Evolutionary conservation across 768 basidiomycete genomes (phyloP).

Genomic region (Pleurotus eryngii): DNA sequence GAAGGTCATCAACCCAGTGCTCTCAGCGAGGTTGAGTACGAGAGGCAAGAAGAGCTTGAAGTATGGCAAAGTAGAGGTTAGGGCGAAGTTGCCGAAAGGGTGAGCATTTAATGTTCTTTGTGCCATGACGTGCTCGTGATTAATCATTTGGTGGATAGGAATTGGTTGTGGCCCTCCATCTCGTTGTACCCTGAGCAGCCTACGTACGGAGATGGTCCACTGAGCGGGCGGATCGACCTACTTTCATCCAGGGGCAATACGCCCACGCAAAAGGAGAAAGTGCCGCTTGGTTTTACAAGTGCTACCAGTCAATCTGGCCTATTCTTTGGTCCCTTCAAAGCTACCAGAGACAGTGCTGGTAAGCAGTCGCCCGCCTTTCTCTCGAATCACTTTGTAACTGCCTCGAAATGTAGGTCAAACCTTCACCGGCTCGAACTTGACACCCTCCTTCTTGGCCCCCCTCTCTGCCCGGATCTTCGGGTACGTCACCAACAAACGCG

Average conservation of each 20-base stretch:
- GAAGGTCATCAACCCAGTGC: conserved; percentile 69
- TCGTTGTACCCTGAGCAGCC: conserved; percentile 70
- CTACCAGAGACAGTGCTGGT: conserved; percentile 2
- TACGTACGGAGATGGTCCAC: conserved; percentile 63
- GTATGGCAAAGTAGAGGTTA: conserved; percentile 60
- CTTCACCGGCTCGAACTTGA: conserved; percentile 3
- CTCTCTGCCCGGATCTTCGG: conserved; percentile 30
- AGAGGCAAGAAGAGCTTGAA: conserved; percentile 52
- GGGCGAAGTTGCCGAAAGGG: conserved; percentile 59
- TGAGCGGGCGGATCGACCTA: conserved; percentile 29
- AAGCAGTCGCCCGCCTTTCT: neutral
- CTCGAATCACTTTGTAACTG: conserved; percentile 10
- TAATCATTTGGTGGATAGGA: conserved; percentile 24
- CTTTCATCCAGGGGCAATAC: conserved; percentile 1
- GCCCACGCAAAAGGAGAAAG: neutral
- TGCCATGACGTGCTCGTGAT: conserved; percentile 20
- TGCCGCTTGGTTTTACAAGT: conserved; percentile 17
- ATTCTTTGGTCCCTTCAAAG: conserved; percentile 1
- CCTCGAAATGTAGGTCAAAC: conserved; percentile 23
- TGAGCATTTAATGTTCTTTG: conserved; percentile 35
- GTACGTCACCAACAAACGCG: conserved; percentile 51
- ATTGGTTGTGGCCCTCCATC: conserved; percentile 76
- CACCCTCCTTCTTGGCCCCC: conserved; percentile 6
- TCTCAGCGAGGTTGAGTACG: conserved; percentile 73
- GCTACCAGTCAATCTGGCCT: conserved; percentile 28